These are phyloP conservation scores for Leccinellum rugosiceps DNA, from an alignment of 768 basidiomycete species.

Conservation along the genomic window DNA sequence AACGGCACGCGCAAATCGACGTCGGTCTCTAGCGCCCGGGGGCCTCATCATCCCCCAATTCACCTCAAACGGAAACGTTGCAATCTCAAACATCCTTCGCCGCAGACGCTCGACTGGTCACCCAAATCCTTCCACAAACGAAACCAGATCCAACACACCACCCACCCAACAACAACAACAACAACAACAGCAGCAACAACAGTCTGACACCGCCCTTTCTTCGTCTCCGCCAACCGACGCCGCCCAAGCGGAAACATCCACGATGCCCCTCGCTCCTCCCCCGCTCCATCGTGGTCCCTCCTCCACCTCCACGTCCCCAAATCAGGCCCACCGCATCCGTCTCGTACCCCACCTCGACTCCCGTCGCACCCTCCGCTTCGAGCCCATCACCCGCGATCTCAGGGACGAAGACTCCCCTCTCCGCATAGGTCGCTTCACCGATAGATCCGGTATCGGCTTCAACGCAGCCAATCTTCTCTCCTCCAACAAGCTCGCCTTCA, in stretches of 20 bases:
- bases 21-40: constrained; percentile 39
- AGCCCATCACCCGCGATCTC: constrained; percentile 87
- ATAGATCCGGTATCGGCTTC: constrained; percentile 66
- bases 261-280: constrained; percentile 20
- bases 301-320: constrained; percentile 15
- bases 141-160: not conserved
- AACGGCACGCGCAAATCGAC: constrained; percentile 29
- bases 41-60: constrained; percentile 34
- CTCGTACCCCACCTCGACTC: constrained; percentile 95
- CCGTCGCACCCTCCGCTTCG: constrained; percentile 84
- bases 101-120: constrained; percentile 64
- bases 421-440: constrained; percentile 93
- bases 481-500: constrained; percentile 89
- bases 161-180: not conserved
- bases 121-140: constrained; percentile 29
- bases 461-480: constrained; percentile 65
- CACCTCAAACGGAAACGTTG: constrained; percentile 29
- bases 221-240: constrained; percentile 17
- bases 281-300: constrained; percentile 20
- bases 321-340: constrained; percentile 69
- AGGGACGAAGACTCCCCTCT: constrained; percentile 63
- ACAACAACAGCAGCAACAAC: not conserved
- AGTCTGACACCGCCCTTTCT: constrained; percentile 3
- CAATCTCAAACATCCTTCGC: constrained; percentile 61
- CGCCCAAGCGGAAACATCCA: not conserved